Evolutionary conservation across 2,329 filamentous ascomycete genomes (phyloP), one percentile per base, ranked within the genome.

Genomic region (Orbilia oligospora): DNA sequence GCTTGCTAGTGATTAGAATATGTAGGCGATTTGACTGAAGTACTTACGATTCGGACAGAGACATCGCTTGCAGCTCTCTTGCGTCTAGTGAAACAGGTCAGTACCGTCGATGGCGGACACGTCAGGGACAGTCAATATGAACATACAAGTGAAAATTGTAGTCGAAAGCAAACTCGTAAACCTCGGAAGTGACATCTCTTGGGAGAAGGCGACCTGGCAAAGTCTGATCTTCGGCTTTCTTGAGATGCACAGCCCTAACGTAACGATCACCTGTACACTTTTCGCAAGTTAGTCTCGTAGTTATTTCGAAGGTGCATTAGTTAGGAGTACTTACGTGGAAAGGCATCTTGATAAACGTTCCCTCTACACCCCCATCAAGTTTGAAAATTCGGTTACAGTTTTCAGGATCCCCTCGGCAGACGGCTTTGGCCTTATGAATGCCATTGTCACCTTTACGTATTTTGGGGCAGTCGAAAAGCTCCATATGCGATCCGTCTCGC

Each of bases 401-500:
- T 55, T 71, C 69, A 65, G 69, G 69, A 24, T 71, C 69, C 36
- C 69, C 69, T 41, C 69, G 69, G 58, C 69, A 71, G 65, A 71
- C 46, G n/a, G 69, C 69, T 58, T 65, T 71, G 48, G 69, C 69
- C 48, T 71, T 71, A 48, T 71, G 69, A 33, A 71, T 65, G 18
- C 69, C 58, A 65, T 71, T 46, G 58, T 71, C 69, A 12, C 58
- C 69, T 46, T 56, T 46, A 65, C 69, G 69, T 65, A 58, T 41
- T 65, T 8, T 71, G 55, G 58, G 66, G 82, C 85, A 87, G 80
- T 82, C 80, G 58, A 84, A 85, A 5, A 87, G 36, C 14, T 85
- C 85, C 85, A 84, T 87, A 81, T 85, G 84, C 2, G 85, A 86
- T 12, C 86, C 86, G 71, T 87, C 85, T 20, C 86, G 83, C 81